Base-by-base conservation (phyloP, 164 flowering plant genomes). In the Platanus orientalis region DNA sequence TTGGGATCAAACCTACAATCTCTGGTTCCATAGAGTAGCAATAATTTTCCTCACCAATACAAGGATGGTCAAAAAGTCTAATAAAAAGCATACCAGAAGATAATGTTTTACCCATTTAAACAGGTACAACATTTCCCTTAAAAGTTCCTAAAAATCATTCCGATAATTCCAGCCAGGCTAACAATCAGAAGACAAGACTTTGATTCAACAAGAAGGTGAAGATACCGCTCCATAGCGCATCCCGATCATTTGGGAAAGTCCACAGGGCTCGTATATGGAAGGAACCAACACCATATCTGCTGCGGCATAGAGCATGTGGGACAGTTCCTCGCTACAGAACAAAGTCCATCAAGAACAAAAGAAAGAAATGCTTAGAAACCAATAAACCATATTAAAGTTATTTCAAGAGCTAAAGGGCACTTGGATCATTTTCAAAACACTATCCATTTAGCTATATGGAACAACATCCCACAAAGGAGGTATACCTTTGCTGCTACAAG, bases 291-390 rank as follows among this genome's bases (percentile, higher is more conserved):
- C 84, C 74, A 85, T 73, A 75, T 85, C 90, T 29, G 85, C 90
- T 53, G 87, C 90, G 61, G 85, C 90, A 78, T 85, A 85, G 1
- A 85, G 87, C 83, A 85, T 70, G 66, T 85, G 90, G 54, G 90
- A 80, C 57, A 85, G 75, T 77, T 81, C 90, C 68, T 85, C 90
- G 70, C 90, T 83, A 73, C 62, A 71, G 40, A 64, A 54, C 25
- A 62, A 54, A 54, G 30, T 42, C 4, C 40, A 55, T 44, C 40
- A 54, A 52, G 29, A 52, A 25, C 2, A 52, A 26, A 26, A 10
- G 6, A 11, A 7, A 21, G 11, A 12, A 0, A 21, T n/a, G n/a
- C 2, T 49, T 2, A 21, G 52, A 20, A 20, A 49, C 10, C 10
- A 6, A 21, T 49, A n/a, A 5, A 19, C 6, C 1, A 4, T 19